These are phyloP conservation scores for Podila horticola DNA, from an alignment of 192 early-diverging fungal genomes.

Conservation along the genomic window DNA sequence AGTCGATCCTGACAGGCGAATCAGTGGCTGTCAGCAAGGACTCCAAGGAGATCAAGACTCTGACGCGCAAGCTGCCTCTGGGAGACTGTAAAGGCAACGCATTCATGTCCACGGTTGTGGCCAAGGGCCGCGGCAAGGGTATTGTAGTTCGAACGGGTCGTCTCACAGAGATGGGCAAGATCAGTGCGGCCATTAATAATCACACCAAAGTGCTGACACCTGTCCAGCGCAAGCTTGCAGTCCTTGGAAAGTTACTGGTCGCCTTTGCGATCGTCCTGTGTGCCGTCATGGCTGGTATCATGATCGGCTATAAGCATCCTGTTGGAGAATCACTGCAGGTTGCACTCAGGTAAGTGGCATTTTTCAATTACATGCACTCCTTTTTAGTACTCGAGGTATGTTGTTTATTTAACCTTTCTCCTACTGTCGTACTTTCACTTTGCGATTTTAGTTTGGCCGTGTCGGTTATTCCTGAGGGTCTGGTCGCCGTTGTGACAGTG, in stretches of 20 bases:
- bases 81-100: constrained; percentile 96
- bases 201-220: constrained; percentile 67
- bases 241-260: constrained; percentile 88
- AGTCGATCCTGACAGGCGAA: constrained; percentile 88
- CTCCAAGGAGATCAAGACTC: constrained; percentile 71
- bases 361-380: neutral
- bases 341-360: constrained; percentile 72
- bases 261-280: constrained; percentile 84
- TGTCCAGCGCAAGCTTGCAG: constrained; percentile 79
- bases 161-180: constrained; percentile 94
- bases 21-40: constrained; percentile 74
- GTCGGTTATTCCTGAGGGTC: constrained; percentile 97
- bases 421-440: too few relatives aligned
- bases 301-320: constrained; percentile 73
- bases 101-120: constrained; percentile 95
- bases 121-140: constrained; percentile 90
- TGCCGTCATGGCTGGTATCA: constrained; percentile 86
- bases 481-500: constrained; percentile 97
- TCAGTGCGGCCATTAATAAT: constrained; percentile 85
- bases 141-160: constrained; percentile 92
- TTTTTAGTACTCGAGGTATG: too few relatives aligned
- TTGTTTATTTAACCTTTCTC: neutral
- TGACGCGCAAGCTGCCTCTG: constrained; percentile 73
- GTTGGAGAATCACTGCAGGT: constrained; percentile 80
- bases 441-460: constrained; percentile 79